A percentile compares a stretch with the other conserved stretches of the same genome.
Conservation (phyloP, 2,329 filamentous ascomycete genomes). For the Trichoderma sp. region DNA sequence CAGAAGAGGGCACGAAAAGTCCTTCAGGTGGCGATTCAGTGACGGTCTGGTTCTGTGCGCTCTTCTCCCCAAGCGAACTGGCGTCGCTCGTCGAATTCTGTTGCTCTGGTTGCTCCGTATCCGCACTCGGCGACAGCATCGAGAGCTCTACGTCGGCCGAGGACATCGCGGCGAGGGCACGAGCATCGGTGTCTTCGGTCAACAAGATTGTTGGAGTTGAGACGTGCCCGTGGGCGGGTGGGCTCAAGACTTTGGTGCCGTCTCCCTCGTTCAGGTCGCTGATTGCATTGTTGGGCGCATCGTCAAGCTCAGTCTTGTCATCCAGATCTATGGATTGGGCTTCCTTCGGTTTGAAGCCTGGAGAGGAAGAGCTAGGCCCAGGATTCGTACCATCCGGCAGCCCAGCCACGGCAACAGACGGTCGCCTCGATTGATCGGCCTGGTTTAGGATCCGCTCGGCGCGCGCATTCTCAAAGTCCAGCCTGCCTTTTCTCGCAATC, state of each 20-base stretch:
- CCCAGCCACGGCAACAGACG: background rate
- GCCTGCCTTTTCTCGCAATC: conserved; percentile 60
- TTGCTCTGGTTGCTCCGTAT: background rate
- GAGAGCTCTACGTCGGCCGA: conserved; percentile 8
- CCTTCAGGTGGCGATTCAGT: background rate
- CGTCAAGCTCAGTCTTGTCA: background rate
- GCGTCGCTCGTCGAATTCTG: conserved; percentile 17
- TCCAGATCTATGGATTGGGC: background rate
- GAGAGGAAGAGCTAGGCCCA: background rate
- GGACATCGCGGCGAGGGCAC: conserved; percentile 19
- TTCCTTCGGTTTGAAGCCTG: background rate
- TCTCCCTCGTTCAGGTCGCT: background rate
- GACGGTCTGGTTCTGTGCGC: background rate
- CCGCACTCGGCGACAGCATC: background rate
- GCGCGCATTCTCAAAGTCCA: conserved; percentile 33
- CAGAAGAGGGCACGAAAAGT: background rate
- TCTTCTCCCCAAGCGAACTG: conserved; percentile 27
- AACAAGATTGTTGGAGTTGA: conserved; percentile 31
- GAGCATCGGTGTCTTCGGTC: conserved; percentile 30
- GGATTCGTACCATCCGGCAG: background rate
- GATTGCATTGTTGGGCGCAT: too few species aligned
- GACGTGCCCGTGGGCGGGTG: background rate
- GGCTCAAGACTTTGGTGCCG: background rate
- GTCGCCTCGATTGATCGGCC: conserved; percentile 19
- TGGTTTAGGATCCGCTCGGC: conserved; percentile 30